A percentile compares a stretch with the other conserved stretches of the same genome.
Conservation (phyloP, 805 yeast species). For the Ogataea neopini region DNA sequence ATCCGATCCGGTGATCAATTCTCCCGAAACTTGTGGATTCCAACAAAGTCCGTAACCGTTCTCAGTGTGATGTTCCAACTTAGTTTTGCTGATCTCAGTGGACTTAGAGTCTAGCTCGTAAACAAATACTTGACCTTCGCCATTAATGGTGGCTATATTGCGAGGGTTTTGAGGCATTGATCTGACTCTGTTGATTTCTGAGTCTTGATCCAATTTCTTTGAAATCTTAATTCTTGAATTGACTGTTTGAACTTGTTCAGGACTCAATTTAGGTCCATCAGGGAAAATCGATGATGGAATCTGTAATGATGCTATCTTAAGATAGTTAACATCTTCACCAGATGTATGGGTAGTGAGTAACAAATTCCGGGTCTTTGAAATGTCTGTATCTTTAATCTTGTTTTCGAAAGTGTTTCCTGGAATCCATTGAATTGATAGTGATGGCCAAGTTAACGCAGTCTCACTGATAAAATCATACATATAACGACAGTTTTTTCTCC, state of each 20-base stretch:
- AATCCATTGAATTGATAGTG: constrained; percentile 76
- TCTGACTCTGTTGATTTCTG: constrained; percentile 75
- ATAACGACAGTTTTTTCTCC: constrained; percentile 78
- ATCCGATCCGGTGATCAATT: constrained; percentile 62
- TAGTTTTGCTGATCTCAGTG: constrained; percentile 25
- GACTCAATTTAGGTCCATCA: constrained; percentile 24
- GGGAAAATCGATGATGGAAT: constrained; percentile 47
- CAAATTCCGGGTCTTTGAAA: constrained; percentile 44
- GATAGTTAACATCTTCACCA: constrained; percentile 63
- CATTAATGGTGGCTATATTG: constrained; percentile 65
- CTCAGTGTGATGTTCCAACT: constrained; percentile 53
- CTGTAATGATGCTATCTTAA: constrained; percentile 64
- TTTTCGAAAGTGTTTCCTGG: constrained; percentile 42
- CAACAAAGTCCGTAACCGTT: constrained; percentile 80
- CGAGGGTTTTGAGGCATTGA: constrained; percentile 62
- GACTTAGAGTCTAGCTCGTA: constrained; percentile 40
- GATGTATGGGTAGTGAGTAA: constrained; percentile 75
- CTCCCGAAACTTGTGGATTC: constrained; percentile 50
- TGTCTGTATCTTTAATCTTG: constrained; percentile 30
- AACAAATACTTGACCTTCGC: constrained; percentile 59
- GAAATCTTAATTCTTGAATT: constrained; percentile 59
- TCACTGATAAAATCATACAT: constrained; percentile 85
- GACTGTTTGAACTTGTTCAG: constrained; percentile 35
- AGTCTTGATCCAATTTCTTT: constrained; percentile 58
- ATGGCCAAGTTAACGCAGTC: constrained; percentile 81